Evolutionary conservation across 1,284 basidiomycete genomes (phyloP), one percentile per base, ranked within the genome.

Genomic region (Moniliella sp.): DNA sequence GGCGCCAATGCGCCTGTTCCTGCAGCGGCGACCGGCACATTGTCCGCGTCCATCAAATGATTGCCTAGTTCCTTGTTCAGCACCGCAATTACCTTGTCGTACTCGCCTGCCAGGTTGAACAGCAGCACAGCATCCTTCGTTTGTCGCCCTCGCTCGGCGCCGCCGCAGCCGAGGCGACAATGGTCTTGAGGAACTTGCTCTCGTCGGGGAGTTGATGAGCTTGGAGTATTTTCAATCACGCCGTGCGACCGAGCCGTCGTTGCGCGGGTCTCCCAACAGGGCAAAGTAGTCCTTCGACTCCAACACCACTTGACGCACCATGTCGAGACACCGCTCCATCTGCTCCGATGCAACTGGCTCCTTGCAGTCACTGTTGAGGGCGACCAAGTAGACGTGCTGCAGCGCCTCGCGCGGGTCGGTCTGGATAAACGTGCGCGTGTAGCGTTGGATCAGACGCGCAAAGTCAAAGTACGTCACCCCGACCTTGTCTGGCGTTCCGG

Each of bases 21-120:
- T 19, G 17, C 15, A 5, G 16, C 28, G 16, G 9, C 5, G 5
- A 16, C 11, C 14, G n/a, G n/a, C n/a, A n/a, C 13, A 10, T 33
- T 35, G 18, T 25, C 41, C 3, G 53, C 47, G 13, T 56, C 54
- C 33, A 50, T 49, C 19, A 59, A 34, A n/a, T 37, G 39, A 48
- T 76, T 76, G n/a, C 84, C 83, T 0, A 99, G 68, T 3, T 83
- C 79, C 35, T 75, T 74, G 26, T 82, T 83, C 27, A 97, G 74
- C 37, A 81, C 82, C 5, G 73, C 68, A 25, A 94, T 72, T 29
- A 97, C 88, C 17, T 77, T 80, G 31, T 74, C 67, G 58, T 86
- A 84, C 42, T 91, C 80, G 23, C 81, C 79, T 0, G 86, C 83
- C 21, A 94, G 73, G 63, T 94, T 88, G 66, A 83, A 94, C 28